A percentile compares a stretch with the other conserved stretches of the same genome.
Evolutionary conservation across 345 rosid genomes (phyloP).

Genomic region (Eucalyptus marginata): DNA sequence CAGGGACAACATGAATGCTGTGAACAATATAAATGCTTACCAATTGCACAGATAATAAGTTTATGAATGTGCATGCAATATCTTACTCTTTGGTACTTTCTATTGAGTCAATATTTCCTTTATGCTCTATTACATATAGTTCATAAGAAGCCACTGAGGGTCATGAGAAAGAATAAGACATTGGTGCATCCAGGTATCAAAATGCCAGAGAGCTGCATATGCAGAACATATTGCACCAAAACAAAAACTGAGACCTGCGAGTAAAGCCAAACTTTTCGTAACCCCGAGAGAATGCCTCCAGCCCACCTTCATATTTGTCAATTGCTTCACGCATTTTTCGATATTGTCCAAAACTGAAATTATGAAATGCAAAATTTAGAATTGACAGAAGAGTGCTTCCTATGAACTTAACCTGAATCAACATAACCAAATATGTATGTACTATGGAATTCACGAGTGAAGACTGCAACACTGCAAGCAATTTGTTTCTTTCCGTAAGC

Average conservation of each 20-base stretch:
- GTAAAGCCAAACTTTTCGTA: constrained; percentile 85
- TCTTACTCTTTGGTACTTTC: not conserved
- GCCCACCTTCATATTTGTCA: constrained; percentile 76
- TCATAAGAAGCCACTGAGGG: not conserved
- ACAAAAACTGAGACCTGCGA: constrained; percentile 37
- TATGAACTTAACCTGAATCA: not conserved
- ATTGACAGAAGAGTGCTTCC: not conserved
- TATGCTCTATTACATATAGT: not conserved
- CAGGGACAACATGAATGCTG: not conserved
- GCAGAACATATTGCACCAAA: not conserved
- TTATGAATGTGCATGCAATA: not conserved
- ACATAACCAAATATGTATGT: not conserved
- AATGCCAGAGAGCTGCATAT: not conserved
- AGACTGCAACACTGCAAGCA: not conserved
- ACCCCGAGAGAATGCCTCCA: constrained; percentile 90
- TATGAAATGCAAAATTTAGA: not conserved
- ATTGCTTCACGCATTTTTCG: constrained; percentile 57
- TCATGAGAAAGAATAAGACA: not conserved
- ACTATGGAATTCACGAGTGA: not conserved
- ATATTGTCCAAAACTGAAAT: constrained; percentile 55
- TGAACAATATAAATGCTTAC: not conserved
- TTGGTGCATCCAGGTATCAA: not conserved
- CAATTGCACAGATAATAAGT: not conserved
- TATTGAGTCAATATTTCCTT: not conserved
- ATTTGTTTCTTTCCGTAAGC: not conserved